Percentiles rank a stretch among this genome's conserved stretches.
phyloP scores from a whole-genome alignment of 352 stramenopile species.

The Globisporangium cystogenes region DNA sequence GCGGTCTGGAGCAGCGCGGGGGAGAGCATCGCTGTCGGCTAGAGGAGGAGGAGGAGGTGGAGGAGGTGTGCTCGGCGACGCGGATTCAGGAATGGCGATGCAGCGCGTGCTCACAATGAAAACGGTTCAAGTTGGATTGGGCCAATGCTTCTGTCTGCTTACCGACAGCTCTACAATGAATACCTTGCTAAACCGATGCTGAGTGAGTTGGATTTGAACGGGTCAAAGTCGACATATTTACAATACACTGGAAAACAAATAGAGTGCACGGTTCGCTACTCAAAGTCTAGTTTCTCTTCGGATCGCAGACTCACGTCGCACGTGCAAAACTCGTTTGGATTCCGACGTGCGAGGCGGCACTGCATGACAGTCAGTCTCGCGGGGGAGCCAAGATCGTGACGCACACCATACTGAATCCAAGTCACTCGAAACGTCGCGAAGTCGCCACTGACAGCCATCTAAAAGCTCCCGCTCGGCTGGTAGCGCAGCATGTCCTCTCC shows the following conservation, averaged over 20 bases:
- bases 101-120: no score
- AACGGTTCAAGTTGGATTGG: no score
- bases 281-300: not conserved
- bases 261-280: no score
- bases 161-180: no score
- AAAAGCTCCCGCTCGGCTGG: constrained; percentile 66
- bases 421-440: not conserved
- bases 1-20: constrained; percentile 35
- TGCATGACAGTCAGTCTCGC: not conserved
- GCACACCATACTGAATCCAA: not conserved
- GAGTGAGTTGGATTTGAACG: no score
- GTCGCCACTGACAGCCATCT: not conserved
- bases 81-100: not conserved
- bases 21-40: constrained; percentile 20
- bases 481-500: constrained; percentile 54
- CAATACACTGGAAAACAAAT: no score
- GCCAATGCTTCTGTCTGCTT: no score
- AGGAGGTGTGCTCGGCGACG: not conserved
- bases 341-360: not conserved
- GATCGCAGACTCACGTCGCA: not conserved
- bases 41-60: not conserved
- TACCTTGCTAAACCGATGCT: no score
- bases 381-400: not conserved
- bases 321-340: not conserved
- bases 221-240: no score